A percentile compares a stretch with the other conserved stretches of the same genome.
Conservation (phyloP, 164 flowering plant species). For the Vitis vinifera region DNA sequence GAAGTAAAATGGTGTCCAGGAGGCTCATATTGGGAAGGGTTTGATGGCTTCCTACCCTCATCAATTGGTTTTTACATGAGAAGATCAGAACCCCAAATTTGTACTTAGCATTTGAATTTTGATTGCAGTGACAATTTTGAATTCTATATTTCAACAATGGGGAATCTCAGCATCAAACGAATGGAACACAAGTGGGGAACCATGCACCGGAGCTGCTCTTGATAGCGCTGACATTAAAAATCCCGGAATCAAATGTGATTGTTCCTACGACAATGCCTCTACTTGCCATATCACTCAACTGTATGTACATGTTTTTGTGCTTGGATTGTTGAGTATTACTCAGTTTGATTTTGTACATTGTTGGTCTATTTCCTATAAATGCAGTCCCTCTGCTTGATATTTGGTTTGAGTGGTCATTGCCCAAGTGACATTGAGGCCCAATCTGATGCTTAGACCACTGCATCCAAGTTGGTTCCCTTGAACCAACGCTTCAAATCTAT, state of each 20-base stretch:
- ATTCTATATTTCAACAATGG: constrained; percentile 34
- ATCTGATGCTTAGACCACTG: not conserved
- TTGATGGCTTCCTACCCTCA: too few relatives aligned
- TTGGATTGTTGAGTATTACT: not conserved
- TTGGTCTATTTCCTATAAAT: not conserved
- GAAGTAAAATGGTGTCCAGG: too few relatives aligned
- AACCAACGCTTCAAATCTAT: not conserved
- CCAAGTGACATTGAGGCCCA: too few relatives aligned
- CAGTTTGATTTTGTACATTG: constrained; percentile 2
- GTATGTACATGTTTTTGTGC: constrained; percentile 14
- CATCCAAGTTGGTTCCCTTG: not conserved
- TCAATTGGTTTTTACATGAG: too few relatives aligned
- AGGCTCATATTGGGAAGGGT: too few relatives aligned
- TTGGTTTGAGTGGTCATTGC: too few relatives aligned
- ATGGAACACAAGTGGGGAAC: constrained; percentile 42
- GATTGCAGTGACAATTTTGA: constrained; percentile 30
- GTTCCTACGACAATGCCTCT: constrained; percentile 20
- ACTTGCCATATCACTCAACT: constrained; percentile 29
- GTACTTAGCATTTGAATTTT: not conserved
- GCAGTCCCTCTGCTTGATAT: too few relatives aligned
- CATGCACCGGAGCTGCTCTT: constrained; percentile 35
- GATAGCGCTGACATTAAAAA: constrained; percentile 12
- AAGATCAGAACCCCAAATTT: too few relatives aligned
- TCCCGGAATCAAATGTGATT: constrained; percentile 42
- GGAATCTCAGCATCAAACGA: constrained; percentile 6